Conservation (phyloP, 805 yeast species). For the Cyberlindnera maclurae region DNA sequence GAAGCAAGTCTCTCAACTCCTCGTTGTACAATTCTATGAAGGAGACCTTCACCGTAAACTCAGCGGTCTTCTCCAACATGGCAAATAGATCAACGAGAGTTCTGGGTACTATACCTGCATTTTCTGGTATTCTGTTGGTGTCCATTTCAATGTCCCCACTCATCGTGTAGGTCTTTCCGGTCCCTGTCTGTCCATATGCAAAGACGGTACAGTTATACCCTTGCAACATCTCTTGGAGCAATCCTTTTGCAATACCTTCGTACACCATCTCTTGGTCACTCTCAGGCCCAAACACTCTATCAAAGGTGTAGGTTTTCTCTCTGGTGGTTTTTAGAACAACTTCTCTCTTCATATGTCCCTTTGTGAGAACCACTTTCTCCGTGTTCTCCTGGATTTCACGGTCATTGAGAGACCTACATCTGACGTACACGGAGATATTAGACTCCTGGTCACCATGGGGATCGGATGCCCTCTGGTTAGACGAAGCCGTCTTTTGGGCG, state of each 20-base stretch:
- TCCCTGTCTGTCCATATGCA: conserved; percentile 87
- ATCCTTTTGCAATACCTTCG: conserved; percentile 52
- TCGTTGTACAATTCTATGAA: conserved; percentile 82
- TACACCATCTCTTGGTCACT: conserved; percentile 66
- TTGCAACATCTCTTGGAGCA: conserved; percentile 53
- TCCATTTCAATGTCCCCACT: conserved; percentile 55
- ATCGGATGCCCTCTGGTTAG: conserved; percentile 14
- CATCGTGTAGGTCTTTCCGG: conserved; percentile 75
- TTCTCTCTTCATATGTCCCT: conserved; percentile 38
- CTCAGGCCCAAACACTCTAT: conserved; percentile 74
- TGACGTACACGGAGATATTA: conserved; percentile 48
- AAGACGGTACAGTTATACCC: conserved; percentile 76
- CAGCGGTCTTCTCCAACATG: conserved; percentile 36
- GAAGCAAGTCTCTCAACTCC: conserved; percentile 61
- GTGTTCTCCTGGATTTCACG: conserved; percentile 49
- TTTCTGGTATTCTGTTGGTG: conserved; percentile 29
- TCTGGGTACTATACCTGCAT: conserved; percentile 62
- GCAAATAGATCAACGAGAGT: conserved; percentile 49
- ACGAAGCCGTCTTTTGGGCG: conserved; percentile 19
- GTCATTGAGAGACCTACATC: conserved; percentile 50
- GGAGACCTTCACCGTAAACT: conserved; percentile 60
- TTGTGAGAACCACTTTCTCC: conserved; percentile 47
- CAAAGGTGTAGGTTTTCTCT: conserved; percentile 57
- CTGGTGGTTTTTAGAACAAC: conserved; percentile 35
- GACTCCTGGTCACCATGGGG: conserved; percentile 16